Percentiles rank a stretch among this genome's conserved stretches.
These are phyloP conservation scores for Favolaschia claudopus DNA, from an alignment of 768 basidiomycete genomes.

Conservation along the genomic window DNA sequence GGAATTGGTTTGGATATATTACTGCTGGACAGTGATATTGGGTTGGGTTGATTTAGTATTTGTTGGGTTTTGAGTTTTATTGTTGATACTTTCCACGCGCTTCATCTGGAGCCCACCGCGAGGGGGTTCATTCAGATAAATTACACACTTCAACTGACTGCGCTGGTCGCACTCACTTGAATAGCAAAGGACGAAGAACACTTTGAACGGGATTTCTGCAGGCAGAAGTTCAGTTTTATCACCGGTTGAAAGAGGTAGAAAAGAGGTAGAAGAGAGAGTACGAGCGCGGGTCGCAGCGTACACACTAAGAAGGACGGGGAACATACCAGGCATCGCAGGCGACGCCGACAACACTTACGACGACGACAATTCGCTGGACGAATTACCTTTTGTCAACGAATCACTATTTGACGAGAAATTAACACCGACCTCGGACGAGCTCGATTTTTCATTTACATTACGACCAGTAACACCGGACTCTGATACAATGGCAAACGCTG, in stretches of 20 bases:
- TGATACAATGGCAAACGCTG: neutral
- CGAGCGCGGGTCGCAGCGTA: neutral
- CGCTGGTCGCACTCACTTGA: slow-evolving; percentile 1
- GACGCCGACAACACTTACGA: no score
- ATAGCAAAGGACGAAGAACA: neutral
- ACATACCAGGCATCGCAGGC: neutral
- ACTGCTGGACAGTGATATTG: no score
- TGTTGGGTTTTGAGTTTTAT: no score
- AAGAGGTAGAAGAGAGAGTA: neutral
- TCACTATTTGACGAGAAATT: slow-evolving; percentile 3
- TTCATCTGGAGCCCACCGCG: slow-evolving; percentile 15
- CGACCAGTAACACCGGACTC: neutral
- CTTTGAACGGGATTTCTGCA: no score
- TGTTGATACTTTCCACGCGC: no score
- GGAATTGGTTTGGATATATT: no score
- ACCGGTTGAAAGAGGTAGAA: neutral
- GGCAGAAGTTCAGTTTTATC: neutral
- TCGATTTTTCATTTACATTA: neutral
- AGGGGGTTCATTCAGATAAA: slow-evolving; percentile 11
- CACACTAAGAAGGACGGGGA: neutral
- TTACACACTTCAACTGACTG: neutral
- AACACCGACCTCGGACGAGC: neutral
- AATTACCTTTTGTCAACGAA: neutral
- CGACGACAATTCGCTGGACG: neutral
- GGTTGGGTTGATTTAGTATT: no score